A percentile compares a stretch with the other conserved stretches of the same genome.
Conservation (phyloP, 2,329 filamentous ascomycete genomes). For the Pseudogymnoascus sp. region DNA sequence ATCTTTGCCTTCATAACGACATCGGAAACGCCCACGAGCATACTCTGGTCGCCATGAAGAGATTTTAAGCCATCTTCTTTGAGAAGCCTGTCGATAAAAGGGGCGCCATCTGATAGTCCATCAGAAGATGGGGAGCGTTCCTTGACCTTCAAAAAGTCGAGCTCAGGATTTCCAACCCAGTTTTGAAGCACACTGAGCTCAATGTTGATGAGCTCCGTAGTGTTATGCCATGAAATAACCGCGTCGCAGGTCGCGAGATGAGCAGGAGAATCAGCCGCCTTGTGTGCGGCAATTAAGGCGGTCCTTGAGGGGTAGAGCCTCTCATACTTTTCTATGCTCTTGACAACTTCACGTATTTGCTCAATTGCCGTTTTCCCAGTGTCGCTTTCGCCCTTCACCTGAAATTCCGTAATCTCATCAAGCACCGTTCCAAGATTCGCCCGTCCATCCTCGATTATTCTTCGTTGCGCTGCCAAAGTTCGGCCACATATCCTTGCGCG, state of each 20-base stretch:
- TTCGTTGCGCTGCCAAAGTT: constrained; percentile 73
- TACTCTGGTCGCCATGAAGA: constrained; percentile 77
- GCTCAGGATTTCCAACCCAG: constrained; percentile 93
- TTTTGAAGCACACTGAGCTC: constrained; percentile 84
- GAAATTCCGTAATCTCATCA: constrained; percentile 85
- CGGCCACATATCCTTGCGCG: constrained; percentile 77
- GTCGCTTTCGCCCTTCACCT: constrained; percentile 88
- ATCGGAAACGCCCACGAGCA: constrained; percentile 73
- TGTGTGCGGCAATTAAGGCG: constrained; percentile 66
- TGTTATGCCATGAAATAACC: constrained; percentile 94
- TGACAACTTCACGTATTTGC: constrained; percentile 83
- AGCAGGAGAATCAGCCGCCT: constrained; percentile 63
- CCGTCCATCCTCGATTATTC: constrained; percentile 80
- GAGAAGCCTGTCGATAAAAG: constrained; percentile 87
- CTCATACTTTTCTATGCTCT: constrained; percentile 85
- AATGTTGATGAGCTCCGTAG: constrained; percentile 90
- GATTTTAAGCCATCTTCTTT: constrained; percentile 94
- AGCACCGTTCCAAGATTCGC: constrained; percentile 63
- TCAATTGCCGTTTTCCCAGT: constrained; percentile 75
- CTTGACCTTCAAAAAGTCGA: constrained; percentile 77
- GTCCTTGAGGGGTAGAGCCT: constrained; percentile 73
- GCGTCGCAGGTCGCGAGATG: constrained; percentile 81
- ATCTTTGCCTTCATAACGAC: constrained; percentile 92
- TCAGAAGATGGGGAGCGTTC: constrained; percentile 59
- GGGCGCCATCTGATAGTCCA: constrained; percentile 79